Evolutionary conservation across 169 alveolate genomes (phyloP).

Genomic region (Cryptosporidium felis): DNA sequence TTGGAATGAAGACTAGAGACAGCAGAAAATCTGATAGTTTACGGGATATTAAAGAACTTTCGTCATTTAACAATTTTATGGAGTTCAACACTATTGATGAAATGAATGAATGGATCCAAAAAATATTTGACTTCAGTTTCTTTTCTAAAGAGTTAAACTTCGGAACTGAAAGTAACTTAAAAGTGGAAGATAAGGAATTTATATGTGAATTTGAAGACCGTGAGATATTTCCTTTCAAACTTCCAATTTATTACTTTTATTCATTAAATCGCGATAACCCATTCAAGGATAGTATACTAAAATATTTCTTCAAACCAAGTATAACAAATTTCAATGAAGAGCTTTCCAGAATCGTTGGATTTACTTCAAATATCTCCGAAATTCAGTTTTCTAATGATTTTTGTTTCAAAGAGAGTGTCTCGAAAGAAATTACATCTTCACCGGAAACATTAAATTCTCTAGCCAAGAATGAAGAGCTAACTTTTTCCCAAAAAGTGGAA

Average conservation of each 20-base stretch:
- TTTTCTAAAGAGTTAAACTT: neutral
- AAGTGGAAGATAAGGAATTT: neutral
- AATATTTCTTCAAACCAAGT: too few relatives aligned
- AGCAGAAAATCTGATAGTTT: neutral
- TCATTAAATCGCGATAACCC: too few relatives aligned
- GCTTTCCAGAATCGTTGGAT: too few relatives aligned
- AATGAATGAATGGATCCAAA: slow-evolving; percentile 4
- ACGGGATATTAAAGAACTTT: neutral
- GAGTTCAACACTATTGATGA: slow-evolving; percentile 12
- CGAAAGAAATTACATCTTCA: too few relatives aligned
- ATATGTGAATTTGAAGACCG: neutral
- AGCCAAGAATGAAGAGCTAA: neutral
- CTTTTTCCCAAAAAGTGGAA: slow-evolving; percentile 34
- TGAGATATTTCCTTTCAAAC: slow-evolving; percentile 25
- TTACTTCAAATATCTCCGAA: too few relatives aligned
- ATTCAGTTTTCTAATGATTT: too few relatives aligned
- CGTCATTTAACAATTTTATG: neutral
- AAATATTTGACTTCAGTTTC: neutral
- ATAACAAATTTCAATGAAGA: too few relatives aligned
- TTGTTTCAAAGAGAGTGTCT: too few relatives aligned
- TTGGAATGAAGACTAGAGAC: neutral
- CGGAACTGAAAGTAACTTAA: neutral
- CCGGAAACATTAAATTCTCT: too few relatives aligned
- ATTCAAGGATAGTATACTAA: too few relatives aligned
- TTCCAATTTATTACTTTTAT: slow-evolving; percentile 6